Percentiles rank a stretch among this genome's conserved stretches.
These are phyloP conservation scores for Psilocybe mexicana DNA, from an alignment of 1,284 basidiomycete genomes.

Conservation along the genomic window DNA sequence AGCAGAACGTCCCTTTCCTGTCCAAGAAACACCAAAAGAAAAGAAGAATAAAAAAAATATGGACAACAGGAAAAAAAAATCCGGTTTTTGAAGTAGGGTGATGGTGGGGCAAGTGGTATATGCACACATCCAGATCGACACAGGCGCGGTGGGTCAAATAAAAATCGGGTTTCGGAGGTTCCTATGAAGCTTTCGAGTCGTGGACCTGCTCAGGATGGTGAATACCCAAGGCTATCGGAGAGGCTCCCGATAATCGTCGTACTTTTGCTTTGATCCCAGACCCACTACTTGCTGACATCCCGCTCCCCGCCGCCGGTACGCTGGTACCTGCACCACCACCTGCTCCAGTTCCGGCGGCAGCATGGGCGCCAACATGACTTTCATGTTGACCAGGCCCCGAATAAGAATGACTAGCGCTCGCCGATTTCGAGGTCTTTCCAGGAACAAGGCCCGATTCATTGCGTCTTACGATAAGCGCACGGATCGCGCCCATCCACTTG, in stretches of 20 bases:
- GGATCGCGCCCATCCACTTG: slow-evolving; percentile 94
- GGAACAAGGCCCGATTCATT: slow-evolving; percentile 36
- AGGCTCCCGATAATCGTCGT: slow-evolving; percentile 44
- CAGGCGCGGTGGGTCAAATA: no score
- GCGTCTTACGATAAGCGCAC: slow-evolving; percentile 82
- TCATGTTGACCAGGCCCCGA: background rate
- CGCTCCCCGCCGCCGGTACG: slow-evolving; percentile 13
- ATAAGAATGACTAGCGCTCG: slow-evolving; percentile 1
- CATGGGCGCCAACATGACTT: background rate
- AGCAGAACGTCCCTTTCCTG: slow-evolving; percentile 13
- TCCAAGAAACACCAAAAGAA: slow-evolving; percentile 14
- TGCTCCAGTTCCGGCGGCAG: background rate
- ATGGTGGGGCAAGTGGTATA: background rate
- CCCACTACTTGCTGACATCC: background rate
- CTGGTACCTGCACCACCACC: background rate
- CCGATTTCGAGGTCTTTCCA: slow-evolving; percentile 30
- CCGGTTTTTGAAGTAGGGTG: background rate
- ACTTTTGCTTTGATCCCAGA: slow-evolving; percentile 41
- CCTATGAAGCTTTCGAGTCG: slow-evolving; percentile 15
- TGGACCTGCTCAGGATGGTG: slow-evolving; percentile 13
- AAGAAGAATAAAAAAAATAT: background rate
- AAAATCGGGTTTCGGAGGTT: no score
- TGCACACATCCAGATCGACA: background rate
- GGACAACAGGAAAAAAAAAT: background rate
- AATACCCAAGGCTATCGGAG: slow-evolving; percentile 22